These are phyloP conservation scores for Penicillium pancosmium DNA, from an alignment of 495 filamentous ascomycete genomes.

Conservation along the genomic window DNA sequence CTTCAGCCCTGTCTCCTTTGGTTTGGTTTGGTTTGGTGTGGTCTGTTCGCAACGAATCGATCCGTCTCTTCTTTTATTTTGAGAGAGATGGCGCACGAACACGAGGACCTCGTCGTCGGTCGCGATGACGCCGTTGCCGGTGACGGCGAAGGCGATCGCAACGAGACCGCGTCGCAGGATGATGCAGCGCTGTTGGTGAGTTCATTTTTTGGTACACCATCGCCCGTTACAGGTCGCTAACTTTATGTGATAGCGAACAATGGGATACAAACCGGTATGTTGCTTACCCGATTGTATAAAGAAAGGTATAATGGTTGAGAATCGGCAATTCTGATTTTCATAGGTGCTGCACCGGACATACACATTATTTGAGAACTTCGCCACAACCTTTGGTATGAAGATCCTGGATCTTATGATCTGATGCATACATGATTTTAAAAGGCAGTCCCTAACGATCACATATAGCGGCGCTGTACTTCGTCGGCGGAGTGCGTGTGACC, in stretches of 20 bases:
- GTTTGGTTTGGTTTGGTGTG: background rate
- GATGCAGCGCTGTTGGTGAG: conserved; percentile 49
- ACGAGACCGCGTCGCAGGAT: conserved; percentile 37
- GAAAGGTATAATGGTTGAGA: background rate
- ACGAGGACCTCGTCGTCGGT: conserved; percentile 30
- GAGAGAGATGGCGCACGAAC: conserved; percentile 20
- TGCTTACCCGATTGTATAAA: background rate
- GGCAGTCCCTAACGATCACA: background rate
- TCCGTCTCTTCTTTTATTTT: background rate
- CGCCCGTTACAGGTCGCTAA: background rate
- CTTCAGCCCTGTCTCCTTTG: background rate
- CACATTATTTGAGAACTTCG: conserved; percentile 55
- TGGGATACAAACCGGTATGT: conserved; percentile 54
- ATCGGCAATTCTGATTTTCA: conserved; percentile 9
- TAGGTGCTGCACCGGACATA: conserved; percentile 53
- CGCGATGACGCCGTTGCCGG: conserved; percentile 27
- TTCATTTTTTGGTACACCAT: background rate
- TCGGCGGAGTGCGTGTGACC: conserved; percentile 58
- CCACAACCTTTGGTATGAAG: conserved; percentile 55
- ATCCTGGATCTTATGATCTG: background rate
- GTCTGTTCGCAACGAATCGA: background rate
- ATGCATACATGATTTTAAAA: background rate
- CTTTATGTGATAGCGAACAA: conserved; percentile 42
- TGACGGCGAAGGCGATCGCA: conserved; percentile 37
- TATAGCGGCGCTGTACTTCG: conserved; percentile 59